A percentile compares a stretch with the other conserved stretches of the same genome.
Conservation (phyloP, 2,329 filamentous ascomycete species). For the Sclerotinia spermophila region DNA sequence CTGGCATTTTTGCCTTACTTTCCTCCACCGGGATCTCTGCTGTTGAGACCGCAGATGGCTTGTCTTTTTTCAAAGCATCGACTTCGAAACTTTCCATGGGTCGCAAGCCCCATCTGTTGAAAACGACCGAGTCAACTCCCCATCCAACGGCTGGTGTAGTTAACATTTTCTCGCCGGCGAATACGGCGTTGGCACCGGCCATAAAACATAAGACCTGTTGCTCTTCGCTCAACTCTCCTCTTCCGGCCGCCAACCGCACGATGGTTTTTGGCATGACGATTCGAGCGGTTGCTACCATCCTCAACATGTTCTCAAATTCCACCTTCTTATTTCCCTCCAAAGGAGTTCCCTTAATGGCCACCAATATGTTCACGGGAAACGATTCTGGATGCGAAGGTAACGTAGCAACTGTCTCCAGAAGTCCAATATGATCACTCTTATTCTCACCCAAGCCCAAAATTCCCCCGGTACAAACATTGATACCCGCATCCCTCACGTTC, state of each 20-base stretch:
- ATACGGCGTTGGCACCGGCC: conserved; percentile 90
- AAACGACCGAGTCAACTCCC: conserved; percentile 84
- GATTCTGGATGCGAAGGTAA: conserved; percentile 81
- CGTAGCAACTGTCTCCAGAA: conserved; percentile 78
- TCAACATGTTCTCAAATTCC: conserved; percentile 71
- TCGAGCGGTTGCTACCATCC: conserved; percentile 79
- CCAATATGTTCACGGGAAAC: conserved; percentile 86
- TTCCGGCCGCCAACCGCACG: conserved; percentile 79
- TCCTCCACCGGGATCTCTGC: background rate
- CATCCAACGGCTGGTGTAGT: conserved; percentile 88
- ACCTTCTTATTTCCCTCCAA: conserved; percentile 71
- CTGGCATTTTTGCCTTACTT: background rate
- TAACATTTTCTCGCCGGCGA: conserved; percentile 93
- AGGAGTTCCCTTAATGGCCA: conserved; percentile 87
- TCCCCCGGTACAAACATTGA: conserved; percentile 86
- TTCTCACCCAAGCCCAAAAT: conserved; percentile 83
- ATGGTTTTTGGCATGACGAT: conserved; percentile 82
- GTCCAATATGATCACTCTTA: conserved; percentile 72
- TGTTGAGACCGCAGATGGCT: background rate
- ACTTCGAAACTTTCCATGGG: conserved; percentile 59
- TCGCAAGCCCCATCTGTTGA: conserved; percentile 74
- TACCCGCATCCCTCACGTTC: conserved; percentile 78
- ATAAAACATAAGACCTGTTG: conserved; percentile 87
- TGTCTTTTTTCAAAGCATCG: conserved; percentile 25
- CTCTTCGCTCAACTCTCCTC: conserved; percentile 81